Evolutionary conservation across 2,329 filamentous ascomycete species (phyloP), one percentile per base, ranked within the genome.

Genomic region (Calonectria montana): DNA sequence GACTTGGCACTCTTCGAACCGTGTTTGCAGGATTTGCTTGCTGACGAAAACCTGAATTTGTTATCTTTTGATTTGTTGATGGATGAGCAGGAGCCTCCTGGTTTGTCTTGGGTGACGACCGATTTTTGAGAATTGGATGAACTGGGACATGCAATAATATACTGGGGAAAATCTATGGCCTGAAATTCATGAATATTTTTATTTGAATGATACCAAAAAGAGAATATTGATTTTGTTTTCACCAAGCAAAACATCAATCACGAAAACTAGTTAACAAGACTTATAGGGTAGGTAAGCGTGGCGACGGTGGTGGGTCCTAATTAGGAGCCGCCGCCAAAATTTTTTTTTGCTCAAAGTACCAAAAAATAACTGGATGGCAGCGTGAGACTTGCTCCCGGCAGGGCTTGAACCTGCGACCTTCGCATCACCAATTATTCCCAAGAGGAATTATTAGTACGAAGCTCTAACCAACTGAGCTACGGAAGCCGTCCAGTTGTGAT

Each of bases 381-480:
- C 75, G 67, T 73, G 78, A 79, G 67, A 70, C 69, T 69, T 80
- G 79, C 76, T 78, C 77, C 77, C 77, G 75, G 76, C 77, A 78
- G 77, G 79, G 79, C 78, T 80, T 79, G 79, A 80, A 80, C 79
- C 79, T 79, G 76, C 79, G 79, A 80, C 79, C 79, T 78, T 79
- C 77, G 78, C 79, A 80, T 80, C 53, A 79, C 78, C 65, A 61
- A 77, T 64, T 43, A 73, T 68, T 77, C 61, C 71, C 27, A 53
- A 48, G 53, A 53, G 72, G 68, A 73, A 78, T 71, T 80, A 80
- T 80, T 80, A 80, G 79, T 79, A 80, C 79, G 77, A 81, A 74
- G 79, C 78, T 79, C 78, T 81, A 81, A 81, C 79, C 79, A 81
- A 80, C 79, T 81, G 77, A 79, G 79, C 79, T 80, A 81, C 74